Conservation (phyloP, 2,329 filamentous ascomycete species). For the Botryotinia narcissicola region DNA sequence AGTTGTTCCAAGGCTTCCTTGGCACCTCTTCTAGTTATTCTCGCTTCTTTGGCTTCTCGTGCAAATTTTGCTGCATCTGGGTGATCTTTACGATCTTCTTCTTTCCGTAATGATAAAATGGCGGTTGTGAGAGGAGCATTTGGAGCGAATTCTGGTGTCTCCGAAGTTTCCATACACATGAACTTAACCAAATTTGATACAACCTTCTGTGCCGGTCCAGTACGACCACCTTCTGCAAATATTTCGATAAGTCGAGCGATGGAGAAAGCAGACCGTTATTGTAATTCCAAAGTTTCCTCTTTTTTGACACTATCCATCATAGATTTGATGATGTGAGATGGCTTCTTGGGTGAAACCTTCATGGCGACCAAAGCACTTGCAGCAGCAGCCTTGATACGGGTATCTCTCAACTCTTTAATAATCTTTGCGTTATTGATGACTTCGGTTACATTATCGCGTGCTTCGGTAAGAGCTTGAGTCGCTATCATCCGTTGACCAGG, state of each 20-base stretch:
- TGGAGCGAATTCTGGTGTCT: conserved; percentile 90
- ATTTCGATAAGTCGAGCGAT: conserved; percentile 83
- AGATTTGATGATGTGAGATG: conserved; percentile 86
- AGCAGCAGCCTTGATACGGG: conserved; percentile 81
- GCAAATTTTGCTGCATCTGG: conserved; percentile 88
- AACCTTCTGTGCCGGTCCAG: conserved; percentile 89
- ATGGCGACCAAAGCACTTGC: conserved; percentile 89
- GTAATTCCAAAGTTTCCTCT: conserved; percentile 86
- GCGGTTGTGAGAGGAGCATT: conserved; percentile 75
- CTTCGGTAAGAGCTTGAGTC: conserved; percentile 73
- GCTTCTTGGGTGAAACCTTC: conserved; percentile 85
- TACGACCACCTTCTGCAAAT: conserved; percentile 76
- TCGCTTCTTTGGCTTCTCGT: conserved; percentile 80
- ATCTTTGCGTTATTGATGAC: conserved; percentile 77
- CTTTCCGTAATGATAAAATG: conserved; percentile 92
- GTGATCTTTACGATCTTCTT: conserved; percentile 92
- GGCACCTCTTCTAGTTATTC: conserved; percentile 86
- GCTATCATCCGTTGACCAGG: conserved; percentile 85
- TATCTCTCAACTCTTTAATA: conserved; percentile 78
- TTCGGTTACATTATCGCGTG: conserved; percentile 64
- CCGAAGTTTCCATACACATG: conserved; percentile 94
- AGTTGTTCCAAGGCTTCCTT: conserved; percentile 92
- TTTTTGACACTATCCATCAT: conserved; percentile 98
- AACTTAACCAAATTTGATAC: conserved; percentile 96
- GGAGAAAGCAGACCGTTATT: conserved; percentile 79